Conservation (phyloP, 2,329 filamentous ascomycete genomes). For the Cercospora sp. region DNA sequence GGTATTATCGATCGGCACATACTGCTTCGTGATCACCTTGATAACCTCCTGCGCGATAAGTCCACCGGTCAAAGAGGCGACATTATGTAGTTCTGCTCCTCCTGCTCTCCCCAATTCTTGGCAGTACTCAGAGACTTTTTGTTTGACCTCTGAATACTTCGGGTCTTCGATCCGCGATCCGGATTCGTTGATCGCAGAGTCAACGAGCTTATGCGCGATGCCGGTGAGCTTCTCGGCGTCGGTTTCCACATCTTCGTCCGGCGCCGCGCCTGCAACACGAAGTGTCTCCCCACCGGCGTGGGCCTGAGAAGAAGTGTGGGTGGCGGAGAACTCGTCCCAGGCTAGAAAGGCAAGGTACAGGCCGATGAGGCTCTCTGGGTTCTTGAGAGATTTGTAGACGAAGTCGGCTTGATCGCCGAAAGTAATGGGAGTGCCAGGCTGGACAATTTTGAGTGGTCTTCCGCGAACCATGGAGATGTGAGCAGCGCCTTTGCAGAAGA, state of each 20-base stretch:
- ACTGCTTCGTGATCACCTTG: constrained; percentile 75
- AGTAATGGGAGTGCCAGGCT: constrained; percentile 40
- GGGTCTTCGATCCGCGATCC: constrained; percentile 45
- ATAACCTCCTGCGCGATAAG: constrained; percentile 97
- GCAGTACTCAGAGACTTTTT: constrained; percentile 41
- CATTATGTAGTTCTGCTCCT: constrained; percentile 88
- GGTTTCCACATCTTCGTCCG: constrained; percentile 37
- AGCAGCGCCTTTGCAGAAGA: constrained; percentile 92
- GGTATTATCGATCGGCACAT: constrained; percentile 64
- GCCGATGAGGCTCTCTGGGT: constrained; percentile 49
- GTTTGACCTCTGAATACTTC: constrained; percentile 43
- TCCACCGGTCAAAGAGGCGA: constrained; percentile 81
- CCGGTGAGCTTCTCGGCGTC: constrained; percentile 45
- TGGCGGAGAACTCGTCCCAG: constrained; percentile 50
- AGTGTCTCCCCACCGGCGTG: constrained; percentile 40
- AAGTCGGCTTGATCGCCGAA: constrained; percentile 51
- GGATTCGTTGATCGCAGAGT: constrained; percentile 47
- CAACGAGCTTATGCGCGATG: constrained; percentile 47
- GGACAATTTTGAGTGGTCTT: constrained; percentile 53
- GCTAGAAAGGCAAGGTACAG: constrained; percentile 55
- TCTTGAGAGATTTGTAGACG: constrained; percentile 45
- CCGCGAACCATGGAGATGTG: constrained; percentile 86
- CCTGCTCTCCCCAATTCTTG: constrained; percentile 65
- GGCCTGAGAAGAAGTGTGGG: constrained; percentile 36
- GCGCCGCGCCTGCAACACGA: constrained; percentile 41